These are phyloP conservation scores for Globisporangium paddicum DNA, from an alignment of 352 stramenopile species.

Conservation along the genomic window DNA sequence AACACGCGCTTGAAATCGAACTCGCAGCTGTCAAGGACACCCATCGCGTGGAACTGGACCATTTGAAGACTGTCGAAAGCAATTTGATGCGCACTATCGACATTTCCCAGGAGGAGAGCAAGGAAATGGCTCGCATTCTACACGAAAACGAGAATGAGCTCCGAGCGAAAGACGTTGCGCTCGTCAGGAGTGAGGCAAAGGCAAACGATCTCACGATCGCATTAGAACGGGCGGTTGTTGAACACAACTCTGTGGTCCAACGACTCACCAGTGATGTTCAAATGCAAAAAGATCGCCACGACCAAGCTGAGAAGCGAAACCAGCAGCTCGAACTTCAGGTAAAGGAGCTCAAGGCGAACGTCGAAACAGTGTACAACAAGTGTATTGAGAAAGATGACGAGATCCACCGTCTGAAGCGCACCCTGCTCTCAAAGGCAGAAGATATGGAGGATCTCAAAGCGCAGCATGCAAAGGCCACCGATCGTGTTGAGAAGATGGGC, in stretches of 20 bases:
- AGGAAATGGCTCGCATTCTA: conserved; percentile 14
- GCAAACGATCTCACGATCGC: neutral
- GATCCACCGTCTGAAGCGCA: conserved; percentile 46
- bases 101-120: conserved; percentile 10
- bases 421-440: conserved; percentile 29
- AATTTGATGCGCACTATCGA: conserved; percentile 17
- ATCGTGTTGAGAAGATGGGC: conserved; percentile 47
- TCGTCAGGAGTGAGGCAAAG: conserved; percentile 8
- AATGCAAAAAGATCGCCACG: conserved; percentile 25
- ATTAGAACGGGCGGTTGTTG: conserved; percentile 1
- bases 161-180: conserved; percentile 7
- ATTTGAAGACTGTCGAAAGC: conserved; percentile 3
- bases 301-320: conserved; percentile 29
- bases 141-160: conserved; percentile 19
- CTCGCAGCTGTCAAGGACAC: conserved; percentile 3
- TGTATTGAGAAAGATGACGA: conserved; percentile 57
- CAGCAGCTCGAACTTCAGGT: conserved; percentile 40
- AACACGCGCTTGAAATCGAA: conserved; percentile 1
- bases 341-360: conserved; percentile 36
- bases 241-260: neutral
- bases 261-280: conserved; percentile 22
- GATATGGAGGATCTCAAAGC: conserved; percentile 46
- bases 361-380: conserved; percentile 41
- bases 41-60: conserved; percentile 3
- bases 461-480: conserved; percentile 40